Conservation (phyloP, 495 filamentous ascomycete species). For the Amorphotheca resinae region DNA sequence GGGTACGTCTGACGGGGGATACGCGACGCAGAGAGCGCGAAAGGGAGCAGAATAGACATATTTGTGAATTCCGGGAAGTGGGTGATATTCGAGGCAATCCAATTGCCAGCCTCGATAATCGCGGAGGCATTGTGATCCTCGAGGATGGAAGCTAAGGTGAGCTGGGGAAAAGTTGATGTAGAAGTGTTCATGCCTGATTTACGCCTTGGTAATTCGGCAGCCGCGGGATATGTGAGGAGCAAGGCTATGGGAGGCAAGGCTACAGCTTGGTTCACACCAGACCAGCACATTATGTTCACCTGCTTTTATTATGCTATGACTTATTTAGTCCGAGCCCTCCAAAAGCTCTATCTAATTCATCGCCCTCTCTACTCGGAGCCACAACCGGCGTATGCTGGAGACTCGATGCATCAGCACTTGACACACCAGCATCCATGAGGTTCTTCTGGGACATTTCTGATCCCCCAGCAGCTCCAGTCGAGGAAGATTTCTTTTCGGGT, state of each 20-base stretch:
- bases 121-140: slow-evolving; percentile 22
- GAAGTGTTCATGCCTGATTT: background rate
- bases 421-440: slow-evolving; percentile 29
- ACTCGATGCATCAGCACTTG: slow-evolving; percentile 28
- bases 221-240: background rate
- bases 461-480: slow-evolving; percentile 5
- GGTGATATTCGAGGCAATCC: slow-evolving; percentile 9
- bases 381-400: slow-evolving; percentile 18
- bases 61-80: slow-evolving; percentile 12
- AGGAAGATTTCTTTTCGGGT: slow-evolving; percentile 40
- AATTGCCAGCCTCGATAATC: slow-evolving; percentile 12
- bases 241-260: background rate
- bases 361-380: slow-evolving; percentile 38
- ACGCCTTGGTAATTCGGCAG: slow-evolving; percentile 6
- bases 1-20: background rate
- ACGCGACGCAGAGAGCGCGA: slow-evolving; percentile 1
- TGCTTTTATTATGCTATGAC: background rate
- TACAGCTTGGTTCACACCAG: background rate
- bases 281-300: no score
- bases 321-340: slow-evolving; percentile 44
- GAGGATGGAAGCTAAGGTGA: background rate
- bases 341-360: slow-evolving; percentile 83
- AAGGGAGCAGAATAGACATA: slow-evolving; percentile 18
- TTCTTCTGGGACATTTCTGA: slow-evolving; percentile 19
- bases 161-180: background rate